Base-by-base conservation (phyloP, 2,329 filamentous ascomycete genomes). In the Trichoderma sp. region DNA sequence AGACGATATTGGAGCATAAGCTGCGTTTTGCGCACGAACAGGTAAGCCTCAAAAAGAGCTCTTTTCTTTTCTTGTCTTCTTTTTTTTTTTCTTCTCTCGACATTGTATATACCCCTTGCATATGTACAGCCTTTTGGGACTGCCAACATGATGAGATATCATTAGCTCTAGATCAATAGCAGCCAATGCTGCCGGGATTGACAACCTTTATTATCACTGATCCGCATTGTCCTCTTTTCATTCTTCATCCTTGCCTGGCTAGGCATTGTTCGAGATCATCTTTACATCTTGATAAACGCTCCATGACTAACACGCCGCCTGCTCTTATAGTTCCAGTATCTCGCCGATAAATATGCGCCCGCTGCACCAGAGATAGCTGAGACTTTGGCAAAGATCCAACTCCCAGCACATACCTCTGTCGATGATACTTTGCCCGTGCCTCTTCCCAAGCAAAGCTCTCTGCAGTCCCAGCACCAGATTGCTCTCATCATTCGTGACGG, bases 161-260 rank as follows among this genome's bases (percentile, higher is more conserved):
- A 77, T 90, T 92, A 92, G 90, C 90, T 93, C 90, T 92, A 92
- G 90, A 92, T 91, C 90, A 90, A 84, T 85, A 92, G 89, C 84
- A 86, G 82, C 84, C 76, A 71, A 70, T 72, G 73, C 72, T 79
- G 78, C 78, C 76, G 80, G 87, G 90, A 91, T 84, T 83, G 88
- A 91, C 79, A 87, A 77, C 72, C 76, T 77, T 78, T 81, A n/a
- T 73, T 68, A 57, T 65, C 58, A 48, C 67, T 68, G 67, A 68
- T 61, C 48, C 22, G 32, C 48, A 53, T n/a, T 61, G 10, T 68
- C 15, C 48, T 32, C 48, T 32, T 34, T 57, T 56, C 27, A 12
- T 15, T 12, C 35, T 78, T 81, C 64, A 71, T 75, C 71, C 25
- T 45, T 27, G 29, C 37, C 27, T 22, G 12, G 34, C 17, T 8